Evolutionary conservation across 202 grass and related monocot genomes (phyloP), one percentile per base, ranked within the genome.

Genomic region (Schoenoplectus tabernaemontani): DNA sequence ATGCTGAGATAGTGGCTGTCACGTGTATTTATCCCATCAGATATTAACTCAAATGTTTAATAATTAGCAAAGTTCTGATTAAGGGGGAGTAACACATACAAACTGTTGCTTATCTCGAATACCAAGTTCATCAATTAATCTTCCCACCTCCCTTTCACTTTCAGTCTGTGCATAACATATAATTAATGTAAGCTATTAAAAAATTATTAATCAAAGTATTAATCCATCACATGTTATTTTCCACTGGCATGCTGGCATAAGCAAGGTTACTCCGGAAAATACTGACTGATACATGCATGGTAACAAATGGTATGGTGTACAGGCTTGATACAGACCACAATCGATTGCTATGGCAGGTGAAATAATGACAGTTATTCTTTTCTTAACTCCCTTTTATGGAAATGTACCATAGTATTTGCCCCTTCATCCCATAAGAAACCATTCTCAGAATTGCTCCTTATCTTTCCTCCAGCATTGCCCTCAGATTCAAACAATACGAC

Each of bases 341-440:
- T 1, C 28, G 11, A 44, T 9, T 44, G 12, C 23, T 63, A 43
- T 43, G 1, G 19, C 41, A 34, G 15, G 47, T 26, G 19, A 54
- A 73, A 74, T 34, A 15, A 32, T 74, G 69, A 53, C 23, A 53
- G 12, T 71, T 47, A 47, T 71, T 71, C 22, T 32, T 74, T 53
- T 51, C 6, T 20, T 50, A 15, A 39, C 19, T 74, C 26, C 3
- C 4, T 75, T 16, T 62, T n/a, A 76, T 4, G 26, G 28, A 32
- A 69, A 84, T 86, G 87, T 84, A 98, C 96, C 96, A 98, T 95
- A 46, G 91, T 98, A 83, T 98, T 98, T 59, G 96, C 91, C 63
- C 96, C 96, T 91, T 98, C 96, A 82, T 98, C 96, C 91, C 96
- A 98, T 81, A 98, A 71, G 81, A 89, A 90, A 17, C 96, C 96